These are phyloP conservation scores for Eucalyptus fibrosa DNA, from an alignment of 345 rosid genomes.

Conservation along the genomic window DNA sequence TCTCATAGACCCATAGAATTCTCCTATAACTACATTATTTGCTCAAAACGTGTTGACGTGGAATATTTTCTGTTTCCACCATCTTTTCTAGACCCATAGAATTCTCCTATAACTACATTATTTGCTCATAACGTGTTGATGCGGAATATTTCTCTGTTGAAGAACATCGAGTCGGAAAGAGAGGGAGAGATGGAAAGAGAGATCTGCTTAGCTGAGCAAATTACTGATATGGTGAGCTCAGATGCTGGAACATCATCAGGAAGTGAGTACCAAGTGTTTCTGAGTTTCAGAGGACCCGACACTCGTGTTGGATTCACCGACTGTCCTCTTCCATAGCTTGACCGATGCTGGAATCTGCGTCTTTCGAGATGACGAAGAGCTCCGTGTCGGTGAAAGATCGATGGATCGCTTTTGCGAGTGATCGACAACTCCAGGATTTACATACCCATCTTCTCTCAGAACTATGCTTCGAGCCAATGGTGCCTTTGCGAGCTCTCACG, in stretches of 20 bases:
- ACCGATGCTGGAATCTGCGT: accelerated
- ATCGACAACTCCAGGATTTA: too few relatives aligned
- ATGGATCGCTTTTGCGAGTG: accelerated
- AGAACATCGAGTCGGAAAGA: not conserved
- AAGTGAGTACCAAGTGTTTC: not conserved
- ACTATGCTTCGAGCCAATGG: too few relatives aligned
- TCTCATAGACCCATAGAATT: not conserved
- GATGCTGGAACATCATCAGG: not conserved
- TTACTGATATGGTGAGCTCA: accelerated
- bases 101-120: not conserved
- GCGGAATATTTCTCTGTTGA: not conserved
- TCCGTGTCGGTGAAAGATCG: accelerated
- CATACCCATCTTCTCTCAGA: too few relatives aligned
- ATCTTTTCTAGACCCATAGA: not conserved
- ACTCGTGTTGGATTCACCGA: too few relatives aligned
- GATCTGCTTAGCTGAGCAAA: not conserved
- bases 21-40: not conserved
- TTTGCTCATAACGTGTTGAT: accelerated
- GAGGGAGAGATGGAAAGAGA: not conserved
- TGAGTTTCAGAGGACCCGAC: not conserved
- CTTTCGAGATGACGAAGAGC: too few relatives aligned
- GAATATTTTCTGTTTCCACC: not conserved
- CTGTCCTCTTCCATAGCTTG: too few relatives aligned
- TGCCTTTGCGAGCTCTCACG: accelerated
- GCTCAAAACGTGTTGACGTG: not conserved